A percentile compares a stretch with the other conserved stretches of the same genome.
Conservation (phyloP, 352 stramenopile species). For the Phytophthora europaea region DNA sequence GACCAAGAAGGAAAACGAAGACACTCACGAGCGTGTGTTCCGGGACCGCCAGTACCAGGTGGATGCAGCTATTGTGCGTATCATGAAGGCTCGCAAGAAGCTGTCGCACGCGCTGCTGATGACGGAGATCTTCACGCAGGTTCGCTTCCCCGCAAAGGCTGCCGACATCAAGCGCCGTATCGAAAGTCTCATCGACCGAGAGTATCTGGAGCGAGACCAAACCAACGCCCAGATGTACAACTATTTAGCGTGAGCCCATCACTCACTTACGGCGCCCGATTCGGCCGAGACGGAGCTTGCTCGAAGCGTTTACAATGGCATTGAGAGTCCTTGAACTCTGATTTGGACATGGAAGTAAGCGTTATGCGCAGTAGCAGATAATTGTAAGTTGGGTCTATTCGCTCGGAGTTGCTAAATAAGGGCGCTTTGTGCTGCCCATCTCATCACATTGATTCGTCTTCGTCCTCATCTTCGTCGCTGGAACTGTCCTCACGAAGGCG, state of each 20-base stretch:
- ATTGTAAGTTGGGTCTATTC: constrained; percentile 35
- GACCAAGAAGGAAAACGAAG: constrained; percentile 93
- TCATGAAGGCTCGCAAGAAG: constrained; percentile 99
- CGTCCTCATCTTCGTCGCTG: constrained; percentile 36
- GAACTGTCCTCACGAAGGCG: constrained; percentile 44
- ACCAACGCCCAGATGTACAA: constrained; percentile 88
- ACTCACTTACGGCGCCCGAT: constrained; percentile 12
- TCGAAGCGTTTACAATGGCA: constrained; percentile 24
- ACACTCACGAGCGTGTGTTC: constrained; percentile 95
- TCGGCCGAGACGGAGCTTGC: constrained; percentile 7
- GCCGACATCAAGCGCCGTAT: constrained; percentile 91
- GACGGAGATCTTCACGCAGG: constrained; percentile 96
- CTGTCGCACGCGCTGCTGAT: constrained; percentile 96
- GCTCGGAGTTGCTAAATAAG: constrained; percentile 41
- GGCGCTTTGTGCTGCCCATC: constrained; percentile 24
- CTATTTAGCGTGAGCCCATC: constrained; percentile 74
- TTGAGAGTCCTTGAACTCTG: constrained; percentile 31
- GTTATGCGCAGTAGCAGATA: constrained; percentile 26
- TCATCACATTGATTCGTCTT: constrained; percentile 12
- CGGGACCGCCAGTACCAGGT: constrained; percentile 95
- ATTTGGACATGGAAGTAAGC: constrained; percentile 18
- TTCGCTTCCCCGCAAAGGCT: constrained; percentile 90
- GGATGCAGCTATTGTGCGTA: constrained; percentile 97
- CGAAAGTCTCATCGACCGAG: constrained; percentile 90
- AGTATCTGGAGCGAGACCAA: constrained; percentile 90